A percentile compares a stretch with the other conserved stretches of the same genome.
Evolutionary conservation across 2,329 filamentous ascomycete genomes (phyloP).

Genomic region (Stagonosporopsis chrysanthemi): DNA sequence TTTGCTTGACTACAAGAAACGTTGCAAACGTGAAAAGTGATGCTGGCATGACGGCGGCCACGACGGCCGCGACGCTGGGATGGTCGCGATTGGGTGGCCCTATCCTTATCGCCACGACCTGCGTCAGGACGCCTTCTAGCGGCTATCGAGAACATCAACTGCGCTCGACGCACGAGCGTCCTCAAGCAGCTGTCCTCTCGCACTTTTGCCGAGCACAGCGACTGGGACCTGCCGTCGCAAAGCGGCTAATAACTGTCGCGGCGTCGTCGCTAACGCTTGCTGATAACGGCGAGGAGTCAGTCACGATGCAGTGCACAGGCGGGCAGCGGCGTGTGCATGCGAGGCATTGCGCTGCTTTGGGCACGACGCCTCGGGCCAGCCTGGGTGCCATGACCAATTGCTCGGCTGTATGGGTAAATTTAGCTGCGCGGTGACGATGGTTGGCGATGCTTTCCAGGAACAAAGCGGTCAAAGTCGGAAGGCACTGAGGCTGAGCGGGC

Average conservation of each 20-base stretch:
- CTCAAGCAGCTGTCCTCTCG: neutral
- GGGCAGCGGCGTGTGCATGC: constrained; percentile 19
- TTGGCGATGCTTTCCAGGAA: constrained; percentile 44
- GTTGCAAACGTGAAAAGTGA: constrained; percentile 27
- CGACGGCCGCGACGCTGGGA: constrained; percentile 26
- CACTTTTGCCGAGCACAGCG: constrained; percentile 2
- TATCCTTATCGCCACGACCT: constrained; percentile 38
- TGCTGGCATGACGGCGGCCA: constrained; percentile 37
- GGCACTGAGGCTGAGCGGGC: constrained; percentile 33
- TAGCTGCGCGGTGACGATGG: constrained; percentile 29
- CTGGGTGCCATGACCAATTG: constrained; percentile 29
- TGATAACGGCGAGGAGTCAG: constrained; percentile 16
- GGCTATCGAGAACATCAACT: constrained; percentile 20
- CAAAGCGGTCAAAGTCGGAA: constrained; percentile 47
- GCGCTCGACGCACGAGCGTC: constrained; percentile 22
- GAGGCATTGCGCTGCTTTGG: constrained; percentile 15
- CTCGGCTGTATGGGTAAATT: constrained; percentile 36
- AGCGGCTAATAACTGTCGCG: constrained; percentile 7
- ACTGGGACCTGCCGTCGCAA: constrained; percentile 3
- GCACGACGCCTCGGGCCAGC: constrained; percentile 10
- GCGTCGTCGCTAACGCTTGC: constrained; percentile 6
- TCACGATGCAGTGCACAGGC: constrained; percentile 20
- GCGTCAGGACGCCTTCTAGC: constrained; percentile 26
- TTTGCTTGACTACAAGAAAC: constrained; percentile 43
- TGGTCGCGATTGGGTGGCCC: constrained; percentile 31